phyloP scores from a whole-genome alignment of 2,329 filamentous ascomycete species.

The Teratosphaeria nubilosa region DNA sequence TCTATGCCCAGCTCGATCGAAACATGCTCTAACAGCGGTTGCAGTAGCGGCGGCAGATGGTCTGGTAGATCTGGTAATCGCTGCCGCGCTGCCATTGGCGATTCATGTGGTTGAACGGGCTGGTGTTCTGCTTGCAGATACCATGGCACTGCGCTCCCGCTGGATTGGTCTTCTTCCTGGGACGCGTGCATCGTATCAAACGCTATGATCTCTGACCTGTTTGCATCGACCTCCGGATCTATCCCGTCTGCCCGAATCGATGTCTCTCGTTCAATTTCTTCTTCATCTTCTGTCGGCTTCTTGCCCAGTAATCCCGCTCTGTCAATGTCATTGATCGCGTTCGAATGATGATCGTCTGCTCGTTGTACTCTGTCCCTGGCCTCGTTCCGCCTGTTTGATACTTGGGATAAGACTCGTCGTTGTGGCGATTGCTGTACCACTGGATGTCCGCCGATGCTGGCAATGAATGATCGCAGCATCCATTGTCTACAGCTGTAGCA shows the following conservation, averaged over 20 bases:
- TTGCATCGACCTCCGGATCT: constrained; percentile 1
- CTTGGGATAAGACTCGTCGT: constrained; percentile 14
- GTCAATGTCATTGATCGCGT: constrained; percentile 12
- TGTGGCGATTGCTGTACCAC: constrained; percentile 5
- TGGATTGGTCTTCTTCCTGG: background rate
- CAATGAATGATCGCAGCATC: constrained; percentile 21
- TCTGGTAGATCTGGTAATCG: constrained; percentile 54
- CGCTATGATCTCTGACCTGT: background rate
- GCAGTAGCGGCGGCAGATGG: constrained; percentile 60
- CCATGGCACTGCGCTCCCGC: constrained; percentile 51
- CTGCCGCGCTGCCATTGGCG: constrained; percentile 42
- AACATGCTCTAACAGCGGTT: constrained; percentile 63
- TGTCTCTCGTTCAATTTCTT: constrained; percentile 1
- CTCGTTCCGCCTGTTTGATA: constrained; percentile 9
- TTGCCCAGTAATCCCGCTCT: background rate
- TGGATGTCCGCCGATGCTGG: constrained; percentile 15
- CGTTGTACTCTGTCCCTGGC: constrained; percentile 11
- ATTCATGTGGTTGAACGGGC: constrained; percentile 27
- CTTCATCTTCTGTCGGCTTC: background rate
- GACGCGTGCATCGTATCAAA: background rate
- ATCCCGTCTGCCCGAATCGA: background rate
- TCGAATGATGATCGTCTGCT: constrained; percentile 11
- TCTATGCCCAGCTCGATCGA: constrained; percentile 82
- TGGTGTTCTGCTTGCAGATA: constrained; percentile 63
- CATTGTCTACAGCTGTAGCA: constrained; percentile 18